Evolutionary conservation across 1,284 basidiomycete species (phyloP), one percentile per base, ranked within the genome.

Genomic region (Austroboletus niveus): DNA sequence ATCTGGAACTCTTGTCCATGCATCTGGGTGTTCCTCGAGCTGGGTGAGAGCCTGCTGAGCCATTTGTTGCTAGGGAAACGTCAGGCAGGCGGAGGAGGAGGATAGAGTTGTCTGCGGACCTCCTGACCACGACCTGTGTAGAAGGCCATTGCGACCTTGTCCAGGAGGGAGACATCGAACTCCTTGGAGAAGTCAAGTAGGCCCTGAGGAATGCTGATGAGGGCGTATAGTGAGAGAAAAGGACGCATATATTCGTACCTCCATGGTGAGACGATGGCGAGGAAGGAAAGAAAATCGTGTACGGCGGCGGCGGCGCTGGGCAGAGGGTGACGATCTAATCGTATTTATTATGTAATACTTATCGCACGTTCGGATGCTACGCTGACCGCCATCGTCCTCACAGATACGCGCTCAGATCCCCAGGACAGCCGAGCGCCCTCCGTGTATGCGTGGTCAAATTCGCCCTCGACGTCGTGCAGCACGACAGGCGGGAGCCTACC

Each of bases 21-120:
- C 87, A 55, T 99, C 97, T n/a, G 93, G 91, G 71, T 94, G 82
- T 60, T 99, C 97, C 72, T 99, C 94, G 67, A 99, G 92, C 70
- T 97, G 94, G 10, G 94, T 95, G 58, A 98, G 81, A 53, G 92
- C 80, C 66, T 89, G 86, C 70, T 96, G 94, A 20, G 94, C 93
- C 68, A 86, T 72, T 83, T 92, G 88, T 88, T 93, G 93, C 92
- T 97, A 60, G 45, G 40, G 45, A 35, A 27, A 55, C 54, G 55
- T 61, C 17, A 63, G 48, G 5, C 5, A 5, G 17, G 45, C 47
- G 60, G 57, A 60, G 64, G 11, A 32, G 14, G 12, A 7, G 35
- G 5, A 27, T 24, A 7, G 10, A 2, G 0, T 22, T 42, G 29
- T 45, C 45, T 22, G 68, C 81, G 58, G 57, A 92, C 92, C 73